These are phyloP conservation scores for Saxispiralis lemnorum DNA, from an alignment of 495 filamentous ascomycete species.

Conservation along the genomic window DNA sequence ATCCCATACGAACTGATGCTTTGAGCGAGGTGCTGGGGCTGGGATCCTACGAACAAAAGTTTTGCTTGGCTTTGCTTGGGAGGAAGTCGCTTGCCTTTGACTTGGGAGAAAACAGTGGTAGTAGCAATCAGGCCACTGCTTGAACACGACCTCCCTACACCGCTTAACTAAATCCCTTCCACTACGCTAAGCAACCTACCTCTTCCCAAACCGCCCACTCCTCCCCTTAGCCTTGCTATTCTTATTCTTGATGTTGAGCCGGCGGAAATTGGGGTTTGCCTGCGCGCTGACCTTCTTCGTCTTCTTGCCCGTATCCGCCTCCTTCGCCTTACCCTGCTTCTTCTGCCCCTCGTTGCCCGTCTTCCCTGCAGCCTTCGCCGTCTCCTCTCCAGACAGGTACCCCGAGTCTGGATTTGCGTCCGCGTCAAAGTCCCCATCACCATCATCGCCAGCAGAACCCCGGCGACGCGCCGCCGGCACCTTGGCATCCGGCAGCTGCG, in stretches of 20 bases:
- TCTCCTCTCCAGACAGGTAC: too few species aligned
- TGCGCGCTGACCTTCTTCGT: slow-evolving; percentile 51
- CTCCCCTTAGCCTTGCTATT: slow-evolving; percentile 18
- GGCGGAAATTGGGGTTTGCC: slow-evolving; percentile 68
- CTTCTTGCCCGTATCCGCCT: slow-evolving; percentile 34
- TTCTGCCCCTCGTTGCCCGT: slow-evolving; percentile 20
- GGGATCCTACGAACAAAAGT: too few species aligned
- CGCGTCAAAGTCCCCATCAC: neutral
- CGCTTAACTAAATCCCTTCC: too few species aligned
- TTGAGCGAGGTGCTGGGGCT: too few species aligned
- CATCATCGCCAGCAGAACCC: slow-evolving; percentile 2
- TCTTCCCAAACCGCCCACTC: slow-evolving; percentile 18
- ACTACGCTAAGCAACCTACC: neutral
- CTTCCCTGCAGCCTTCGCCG: neutral
- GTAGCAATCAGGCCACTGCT: too few species aligned
- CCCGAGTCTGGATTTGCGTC: neutral
- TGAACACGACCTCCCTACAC: too few species aligned
- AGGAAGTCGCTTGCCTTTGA: too few species aligned
- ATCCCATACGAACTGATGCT: too few species aligned
- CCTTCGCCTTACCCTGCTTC: slow-evolving; percentile 20
- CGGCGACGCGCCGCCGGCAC: too few species aligned
- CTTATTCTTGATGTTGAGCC: slow-evolving; percentile 56
- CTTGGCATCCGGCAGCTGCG: neutral
- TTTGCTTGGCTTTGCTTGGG: too few species aligned
- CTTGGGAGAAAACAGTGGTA: too few species aligned